Conservation (phyloP, 2,329 filamentous ascomycete species). For the Colletotrichum cordylinicola region DNA sequence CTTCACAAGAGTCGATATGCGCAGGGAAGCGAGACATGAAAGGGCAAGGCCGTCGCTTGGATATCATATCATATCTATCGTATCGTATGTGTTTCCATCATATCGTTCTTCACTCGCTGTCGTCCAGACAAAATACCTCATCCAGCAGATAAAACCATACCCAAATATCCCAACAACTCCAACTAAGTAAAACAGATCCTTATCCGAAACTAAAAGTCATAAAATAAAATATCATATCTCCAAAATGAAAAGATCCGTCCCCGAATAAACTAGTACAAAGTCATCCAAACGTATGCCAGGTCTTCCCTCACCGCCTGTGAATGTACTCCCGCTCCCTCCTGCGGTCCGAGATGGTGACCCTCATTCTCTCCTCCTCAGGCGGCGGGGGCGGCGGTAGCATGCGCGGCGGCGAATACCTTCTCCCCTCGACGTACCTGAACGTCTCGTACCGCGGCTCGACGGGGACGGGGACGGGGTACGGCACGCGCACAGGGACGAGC, state of each 20-base stretch:
- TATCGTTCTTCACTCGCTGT: background rate
- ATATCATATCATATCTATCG: background rate
- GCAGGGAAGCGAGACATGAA: background rate
- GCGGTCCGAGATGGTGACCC: conserved; percentile 39
- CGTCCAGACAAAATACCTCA: background rate
- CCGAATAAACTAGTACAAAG: background rate
- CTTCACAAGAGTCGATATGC: background rate
- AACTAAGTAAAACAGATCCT: background rate
- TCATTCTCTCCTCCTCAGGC: conserved; percentile 34
- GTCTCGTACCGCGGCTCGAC: conserved; percentile 48
- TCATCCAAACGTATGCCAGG: background rate
- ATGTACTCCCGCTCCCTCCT: conserved; percentile 36
- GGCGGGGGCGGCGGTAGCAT: conserved; percentile 31
- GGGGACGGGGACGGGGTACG: conserved; percentile 43
- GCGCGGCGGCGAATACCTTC: conserved; percentile 40
- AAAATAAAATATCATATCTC: background rate
- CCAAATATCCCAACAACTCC: background rate
- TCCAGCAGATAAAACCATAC: background rate
- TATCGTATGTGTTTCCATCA: background rate
- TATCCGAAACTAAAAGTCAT: background rate
- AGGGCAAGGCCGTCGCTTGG: background rate
- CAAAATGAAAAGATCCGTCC: background rate
- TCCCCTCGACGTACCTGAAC: conserved; percentile 58
- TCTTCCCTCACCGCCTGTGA: background rate
- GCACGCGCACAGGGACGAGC: conserved; percentile 47